phyloP scores from a whole-genome alignment of 768 basidiomycete genomes.

The Leccinum olivaceopallidum region DNA sequence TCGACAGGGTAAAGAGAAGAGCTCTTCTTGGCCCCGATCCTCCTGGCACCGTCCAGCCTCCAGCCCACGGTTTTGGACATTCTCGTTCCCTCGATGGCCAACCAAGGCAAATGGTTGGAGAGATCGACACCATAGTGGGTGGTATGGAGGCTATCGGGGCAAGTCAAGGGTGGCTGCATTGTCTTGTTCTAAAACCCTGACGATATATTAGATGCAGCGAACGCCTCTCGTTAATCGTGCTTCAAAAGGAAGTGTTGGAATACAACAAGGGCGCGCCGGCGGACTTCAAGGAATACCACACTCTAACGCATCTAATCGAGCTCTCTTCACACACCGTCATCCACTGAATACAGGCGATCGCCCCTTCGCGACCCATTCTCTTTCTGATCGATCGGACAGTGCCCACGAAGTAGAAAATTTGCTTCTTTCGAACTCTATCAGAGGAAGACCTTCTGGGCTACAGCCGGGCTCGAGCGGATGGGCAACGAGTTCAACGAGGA shows the following conservation, averaged over 20 bases:
- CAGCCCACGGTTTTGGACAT: constrained; percentile 17
- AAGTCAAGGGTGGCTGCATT: constrained; percentile 5
- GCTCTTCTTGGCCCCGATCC: constrained; percentile 58
- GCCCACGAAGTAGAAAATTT: constrained; percentile 73
- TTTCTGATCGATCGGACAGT: constrained; percentile 65
- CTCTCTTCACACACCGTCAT: constrained; percentile 42
- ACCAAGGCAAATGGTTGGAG: constrained; percentile 19
- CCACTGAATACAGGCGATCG: constrained; percentile 39
- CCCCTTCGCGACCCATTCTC: constrained; percentile 44
- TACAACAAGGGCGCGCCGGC: constrained; percentile 34
- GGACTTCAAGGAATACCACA: constrained; percentile 31
- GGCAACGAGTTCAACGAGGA: constrained; percentile 30
- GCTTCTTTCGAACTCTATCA: constrained; percentile 37
- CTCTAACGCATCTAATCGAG: constrained; percentile 25
- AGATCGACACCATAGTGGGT: constrained; percentile 53
- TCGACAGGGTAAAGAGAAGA: constrained; percentile 83
- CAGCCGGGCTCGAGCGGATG: constrained; percentile 38
- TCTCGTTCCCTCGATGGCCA: constrained; percentile 21
- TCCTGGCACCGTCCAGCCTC: constrained; percentile 17
- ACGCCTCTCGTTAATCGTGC: constrained; percentile 63
- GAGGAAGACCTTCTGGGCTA: constrained; percentile 21
- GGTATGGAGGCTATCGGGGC: constrained; percentile 71
- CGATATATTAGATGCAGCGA: constrained; percentile 57
- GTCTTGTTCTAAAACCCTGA: constrained; percentile 4
- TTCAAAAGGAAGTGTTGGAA: constrained; percentile 31